Conservation (phyloP, 2,329 filamentous ascomycete species). For the Xylariaceae sp. region DNA sequence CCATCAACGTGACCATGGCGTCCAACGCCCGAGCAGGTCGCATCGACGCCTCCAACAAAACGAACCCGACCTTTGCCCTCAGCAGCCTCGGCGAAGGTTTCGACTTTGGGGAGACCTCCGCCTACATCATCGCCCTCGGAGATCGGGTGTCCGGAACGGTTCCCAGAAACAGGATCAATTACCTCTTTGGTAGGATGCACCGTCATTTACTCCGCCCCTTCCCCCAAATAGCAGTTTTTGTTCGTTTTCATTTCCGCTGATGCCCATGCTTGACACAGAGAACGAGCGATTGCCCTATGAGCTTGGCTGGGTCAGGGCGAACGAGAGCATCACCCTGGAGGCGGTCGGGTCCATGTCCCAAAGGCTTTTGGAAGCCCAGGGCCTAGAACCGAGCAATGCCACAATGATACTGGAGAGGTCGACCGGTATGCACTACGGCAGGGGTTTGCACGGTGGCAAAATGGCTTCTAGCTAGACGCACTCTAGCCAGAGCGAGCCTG, state of each 20-base stretch:
- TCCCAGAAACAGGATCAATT: slow-evolving; percentile 36
- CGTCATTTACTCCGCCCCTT: neutral
- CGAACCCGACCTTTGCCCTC: slow-evolving; percentile 47
- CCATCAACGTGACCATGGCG: slow-evolving; percentile 38
- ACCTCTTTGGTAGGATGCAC: slow-evolving; percentile 38
- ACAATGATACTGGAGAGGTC: too few species aligned
- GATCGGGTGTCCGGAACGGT: slow-evolving; percentile 38
- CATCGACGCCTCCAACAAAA: slow-evolving; percentile 39
- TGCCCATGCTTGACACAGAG: slow-evolving; percentile 30
- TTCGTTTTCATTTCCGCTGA: neutral
- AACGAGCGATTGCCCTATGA: slow-evolving; percentile 39
- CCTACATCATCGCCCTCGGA: slow-evolving; percentile 45
- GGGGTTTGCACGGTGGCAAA: too few species aligned
- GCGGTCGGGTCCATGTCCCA: too few species aligned
- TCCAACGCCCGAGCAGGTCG: slow-evolving; percentile 45
- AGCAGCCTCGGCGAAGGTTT: slow-evolving; percentile 38
- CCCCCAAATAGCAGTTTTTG: neutral
- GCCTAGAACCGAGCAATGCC: too few species aligned
- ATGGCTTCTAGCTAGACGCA: too few species aligned
- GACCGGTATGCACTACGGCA: too few species aligned
- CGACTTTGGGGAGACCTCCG: slow-evolving; percentile 45
- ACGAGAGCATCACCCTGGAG: too few species aligned
- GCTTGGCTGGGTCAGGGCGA: slow-evolving; percentile 43
- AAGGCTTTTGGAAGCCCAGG: too few species aligned
- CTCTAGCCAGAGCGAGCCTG: too few species aligned